Evolutionary conservation across 257 asterid species (phyloP), one percentile per base, ranked within the genome.

Genomic region (Orobanche coerulescens): DNA sequence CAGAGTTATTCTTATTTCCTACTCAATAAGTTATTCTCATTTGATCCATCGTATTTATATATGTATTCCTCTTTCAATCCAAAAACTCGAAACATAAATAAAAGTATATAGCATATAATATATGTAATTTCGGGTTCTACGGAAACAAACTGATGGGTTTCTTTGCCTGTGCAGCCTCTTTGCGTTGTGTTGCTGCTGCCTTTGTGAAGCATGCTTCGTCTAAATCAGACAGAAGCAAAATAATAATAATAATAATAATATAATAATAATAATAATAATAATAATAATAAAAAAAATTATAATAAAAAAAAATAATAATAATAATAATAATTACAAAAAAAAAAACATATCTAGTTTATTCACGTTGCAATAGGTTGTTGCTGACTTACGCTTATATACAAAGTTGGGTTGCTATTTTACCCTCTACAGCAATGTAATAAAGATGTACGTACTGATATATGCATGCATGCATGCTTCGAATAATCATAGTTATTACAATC

Each of bases 181-280:
- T 61, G 91, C 86, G 3, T 61, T 86, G 2, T 86, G 87, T 49
- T 86, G 92, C 85, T 86, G 95, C 83, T 86, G 92, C 87, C 10
- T 86, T 23, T 83, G 88, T 79, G 92, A 86, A 58, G 71, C 61
- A 24, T 81, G 92, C 77, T 75, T 68, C 66, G 71, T 46, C 37
- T 34, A 19, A 57, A 22, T 49, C 16, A 24, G 20, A 48, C 14
- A 0, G 15, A 15, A 22, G 34, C 37, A 23, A n/a, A n/a, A n/a
- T 66, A 24, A 37, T 63, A 30, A 34, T 70, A n/a, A n/a, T n/a
- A n/a, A n/a, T n/a, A n/a, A n/a, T n/a, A n/a, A n/a, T n/a, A n/a
- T n/a, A n/a, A n/a, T n/a, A n/a, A n/a, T n/a, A n/a, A n/a, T n/a
- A n/a, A n/a, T n/a, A n/a, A n/a, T n/a, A n/a, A n/a, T n/a, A n/a